Base-by-base conservation (phyloP, 805 yeast species). In the Cyberlindnera xishuangbannaensis region DNA sequence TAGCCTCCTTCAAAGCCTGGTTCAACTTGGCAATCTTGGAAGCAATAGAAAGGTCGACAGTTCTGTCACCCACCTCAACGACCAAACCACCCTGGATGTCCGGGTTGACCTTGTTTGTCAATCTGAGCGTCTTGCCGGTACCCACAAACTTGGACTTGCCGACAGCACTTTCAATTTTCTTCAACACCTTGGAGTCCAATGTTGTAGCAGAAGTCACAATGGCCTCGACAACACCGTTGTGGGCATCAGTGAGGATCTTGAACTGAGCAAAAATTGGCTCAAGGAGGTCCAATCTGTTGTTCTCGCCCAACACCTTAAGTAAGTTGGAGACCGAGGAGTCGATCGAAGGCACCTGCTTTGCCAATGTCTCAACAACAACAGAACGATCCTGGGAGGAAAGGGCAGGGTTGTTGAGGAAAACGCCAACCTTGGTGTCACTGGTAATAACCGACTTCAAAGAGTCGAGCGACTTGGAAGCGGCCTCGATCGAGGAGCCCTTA, bases 31-130 rank as follows among this genome's bases (percentile, higher is more conserved):
- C 70, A 59, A 92, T 77, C 73, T 82, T 87, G 58, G 83, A 64
- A 40, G 88, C 71, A 50, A 92, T 76, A 40, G 95, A 81, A 62
- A 90, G 73, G 67, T 92, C 98, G 53, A 87, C 95, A 44, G 97
- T 88, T 65, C 82, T 85, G 71, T 90, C 98, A 57, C 90, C 96
- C 53, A 92, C 85, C 67, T 88, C 95, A 41, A 92, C 95, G 50
- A 92, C 69, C 61, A 92, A 76, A 55, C 98, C 98, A 58, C 98
- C 98, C 61, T 84, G 72, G 59, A 92, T 84, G 47, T 83, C 92
- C 45, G 95, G 85, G 69, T 86, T 78, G 44, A 90, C 83, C 46
- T 70, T 71, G 72, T 87, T 90, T 50, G 76, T 66, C 51, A 92
- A 69, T 70, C 82, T 81, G 62, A 92, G 76, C 52, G 90, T 76